A percentile compares a stretch with the other conserved stretches of the same genome.
phyloP scores from a whole-genome alignment of 2,329 filamentous ascomycete genomes.

The Botryotinia calthae region DNA sequence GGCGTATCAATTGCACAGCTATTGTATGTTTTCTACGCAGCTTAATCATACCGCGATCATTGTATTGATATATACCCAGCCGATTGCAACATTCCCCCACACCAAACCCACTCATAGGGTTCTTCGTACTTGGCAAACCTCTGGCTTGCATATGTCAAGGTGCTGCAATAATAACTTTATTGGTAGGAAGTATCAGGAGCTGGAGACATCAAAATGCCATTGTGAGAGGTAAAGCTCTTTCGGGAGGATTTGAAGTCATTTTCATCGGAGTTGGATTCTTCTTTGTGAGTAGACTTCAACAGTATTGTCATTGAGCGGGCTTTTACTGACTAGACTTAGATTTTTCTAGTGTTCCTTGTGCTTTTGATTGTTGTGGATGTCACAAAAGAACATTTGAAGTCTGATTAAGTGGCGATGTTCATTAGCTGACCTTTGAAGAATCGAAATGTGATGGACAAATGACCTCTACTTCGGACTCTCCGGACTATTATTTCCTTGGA shows the following conservation, averaged over 20 bases:
- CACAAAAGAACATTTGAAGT: constrained; percentile 30
- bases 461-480: constrained; percentile 5
- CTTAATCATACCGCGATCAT: constrained; percentile 3
- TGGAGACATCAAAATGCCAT: constrained; percentile 61
- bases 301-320: background rate
- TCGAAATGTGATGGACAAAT: constrained; percentile 1
- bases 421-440: background rate
- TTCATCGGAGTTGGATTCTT: constrained; percentile 46
- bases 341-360: constrained; percentile 33
- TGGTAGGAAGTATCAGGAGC: constrained; percentile 57
- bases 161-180: constrained; percentile 42
- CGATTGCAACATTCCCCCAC: constrained; percentile 42
- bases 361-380: constrained; percentile 36
- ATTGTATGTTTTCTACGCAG: constrained; percentile 43
- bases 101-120: constrained; percentile 50
- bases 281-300: constrained; percentile 44
- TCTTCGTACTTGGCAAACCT: constrained; percentile 59
- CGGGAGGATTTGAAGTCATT: constrained; percentile 58
- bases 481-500: background rate
- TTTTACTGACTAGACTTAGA: constrained; percentile 25
- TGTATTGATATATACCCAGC: constrained; percentile 44
- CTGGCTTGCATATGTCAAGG: constrained; percentile 47
- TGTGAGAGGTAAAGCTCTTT: constrained; percentile 53
- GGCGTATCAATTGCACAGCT: constrained; percentile 66
- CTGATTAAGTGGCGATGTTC: background rate